Evolutionary conservation across 2,329 filamentous ascomycete genomes (phyloP).

Genomic region (Calonectria montana): DNA sequence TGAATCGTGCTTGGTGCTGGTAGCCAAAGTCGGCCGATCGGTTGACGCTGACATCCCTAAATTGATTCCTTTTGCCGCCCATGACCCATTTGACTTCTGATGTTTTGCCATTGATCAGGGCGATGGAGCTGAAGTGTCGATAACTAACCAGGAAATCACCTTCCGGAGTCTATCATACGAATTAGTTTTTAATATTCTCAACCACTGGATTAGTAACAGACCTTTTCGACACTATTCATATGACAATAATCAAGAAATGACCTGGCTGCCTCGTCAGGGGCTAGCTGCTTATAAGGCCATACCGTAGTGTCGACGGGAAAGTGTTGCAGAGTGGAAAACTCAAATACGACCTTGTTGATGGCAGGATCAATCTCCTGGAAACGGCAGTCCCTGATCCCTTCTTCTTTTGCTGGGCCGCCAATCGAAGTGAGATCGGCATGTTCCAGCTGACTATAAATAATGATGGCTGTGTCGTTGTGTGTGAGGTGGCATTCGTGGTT

Average conservation of each 20-base stretch:
- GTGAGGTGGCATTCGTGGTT: neutral
- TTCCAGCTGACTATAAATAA: neutral
- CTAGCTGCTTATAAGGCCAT: neutral
- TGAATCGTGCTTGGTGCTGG: slow-evolving; percentile 9
- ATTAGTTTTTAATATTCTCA: neutral
- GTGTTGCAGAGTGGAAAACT: neutral
- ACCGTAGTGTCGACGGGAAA: neutral
- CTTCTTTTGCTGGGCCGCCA: neutral
- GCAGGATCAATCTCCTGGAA: neutral
- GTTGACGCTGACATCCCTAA: neutral
- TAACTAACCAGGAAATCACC: slow-evolving; percentile 5
- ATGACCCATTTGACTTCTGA: slow-evolving; percentile 9
- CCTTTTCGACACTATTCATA: neutral
- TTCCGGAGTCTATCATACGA: neutral
- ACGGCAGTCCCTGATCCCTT: neutral
- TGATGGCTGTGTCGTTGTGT: neutral
- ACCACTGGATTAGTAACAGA: neutral
- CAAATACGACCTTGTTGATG: neutral
- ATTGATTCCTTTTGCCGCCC: slow-evolving; percentile 2
- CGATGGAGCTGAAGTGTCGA: slow-evolving; percentile 1
- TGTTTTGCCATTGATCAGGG: neutral
- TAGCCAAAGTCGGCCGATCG: neutral
- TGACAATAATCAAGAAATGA: neutral
- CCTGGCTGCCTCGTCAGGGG: neutral
- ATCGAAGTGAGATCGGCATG: neutral